Conservation (phyloP, 164 flowering plant genomes). For the Tetrastigma voinierianum region DNA sequence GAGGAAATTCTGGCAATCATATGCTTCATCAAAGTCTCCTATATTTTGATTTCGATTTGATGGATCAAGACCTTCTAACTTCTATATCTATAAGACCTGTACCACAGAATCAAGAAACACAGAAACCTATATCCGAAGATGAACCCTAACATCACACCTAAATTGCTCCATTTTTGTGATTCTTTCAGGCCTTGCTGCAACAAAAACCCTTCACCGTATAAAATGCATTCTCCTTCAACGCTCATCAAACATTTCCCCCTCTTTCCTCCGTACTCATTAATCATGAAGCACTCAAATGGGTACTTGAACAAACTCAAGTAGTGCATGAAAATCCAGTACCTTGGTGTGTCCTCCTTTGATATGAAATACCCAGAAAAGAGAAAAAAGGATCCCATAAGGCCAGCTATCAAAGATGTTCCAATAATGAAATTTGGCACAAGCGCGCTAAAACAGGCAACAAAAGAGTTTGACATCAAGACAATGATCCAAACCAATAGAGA, state of each 20-base stretch:
- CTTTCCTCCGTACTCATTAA: conserved; percentile 85
- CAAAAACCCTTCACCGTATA: conserved; percentile 63
- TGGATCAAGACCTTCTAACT: conserved; percentile 14
- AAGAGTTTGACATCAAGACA: conserved; percentile 72
- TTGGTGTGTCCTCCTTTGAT: conserved; percentile 59
- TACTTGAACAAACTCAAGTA: conserved; percentile 90
- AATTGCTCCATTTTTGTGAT: conserved; percentile 75
- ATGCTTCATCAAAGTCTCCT: background rate
- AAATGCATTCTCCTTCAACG: conserved; percentile 37
- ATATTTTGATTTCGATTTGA: too few species aligned
- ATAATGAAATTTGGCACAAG: conserved; percentile 90
- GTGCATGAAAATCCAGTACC: conserved; percentile 91
- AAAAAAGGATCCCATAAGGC: conserved; percentile 87
- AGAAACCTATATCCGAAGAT: conserved; percentile 72
- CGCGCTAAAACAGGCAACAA: conserved; percentile 87
- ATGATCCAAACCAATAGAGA: conserved; percentile 85
- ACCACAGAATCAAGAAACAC: conserved; percentile 33
- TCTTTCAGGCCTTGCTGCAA: conserved; percentile 54
- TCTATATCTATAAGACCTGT: conserved; percentile 37
- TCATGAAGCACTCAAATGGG: conserved; percentile 88
- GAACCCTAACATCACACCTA: conserved; percentile 71
- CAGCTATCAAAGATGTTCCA: conserved; percentile 83
- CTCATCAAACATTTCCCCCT: conserved; percentile 47
- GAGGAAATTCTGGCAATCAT: background rate
- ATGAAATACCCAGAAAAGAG: conserved; percentile 92